Conservation (phyloP, 176 grass and related monocot genomes). For the Rhynchospora pubera region DNA sequence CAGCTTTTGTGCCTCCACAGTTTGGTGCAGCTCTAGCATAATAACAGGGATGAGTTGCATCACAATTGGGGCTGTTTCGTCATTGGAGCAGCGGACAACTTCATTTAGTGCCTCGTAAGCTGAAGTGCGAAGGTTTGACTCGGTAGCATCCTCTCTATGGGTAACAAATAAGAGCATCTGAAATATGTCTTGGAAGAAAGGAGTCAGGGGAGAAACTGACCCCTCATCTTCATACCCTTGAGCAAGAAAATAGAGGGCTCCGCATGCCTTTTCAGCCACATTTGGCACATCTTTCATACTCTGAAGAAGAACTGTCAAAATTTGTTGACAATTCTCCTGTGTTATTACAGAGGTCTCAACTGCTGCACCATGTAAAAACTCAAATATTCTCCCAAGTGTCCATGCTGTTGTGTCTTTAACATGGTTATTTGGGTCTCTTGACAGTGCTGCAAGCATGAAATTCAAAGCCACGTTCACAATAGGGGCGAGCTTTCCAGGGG, state of each 20-base stretch:
- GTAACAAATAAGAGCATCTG: slow-evolving; percentile 65
- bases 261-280: slow-evolving; percentile 84
- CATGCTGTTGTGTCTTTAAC: slow-evolving; percentile 91
- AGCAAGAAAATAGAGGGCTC: slow-evolving; percentile 79
- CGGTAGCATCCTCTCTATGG: slow-evolving; percentile 65
- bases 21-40: slow-evolving; percentile 75
- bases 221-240: slow-evolving; percentile 76
- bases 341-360: slow-evolving; percentile 74
- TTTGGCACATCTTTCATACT: slow-evolving; percentile 94
- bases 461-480: slow-evolving; percentile 66
- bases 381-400: slow-evolving; percentile 86
- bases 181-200: slow-evolving; percentile 81
- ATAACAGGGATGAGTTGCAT: slow-evolving; percentile 72
- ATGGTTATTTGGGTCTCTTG: slow-evolving; percentile 78
- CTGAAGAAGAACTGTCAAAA: slow-evolving; percentile 68
- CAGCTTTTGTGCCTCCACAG: slow-evolving; percentile 54
- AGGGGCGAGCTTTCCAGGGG: slow-evolving; percentile 66
- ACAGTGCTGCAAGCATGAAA: slow-evolving; percentile 67
- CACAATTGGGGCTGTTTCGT: slow-evolving; percentile 60
- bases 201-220: slow-evolving; percentile 47
- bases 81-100: slow-evolving; percentile 68
- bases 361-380: slow-evolving; percentile 78
- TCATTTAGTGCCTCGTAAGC: slow-evolving; percentile 89
- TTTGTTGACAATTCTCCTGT: slow-evolving; percentile 58
- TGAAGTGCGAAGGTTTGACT: slow-evolving; percentile 57